Percentiles rank a stretch among this genome's conserved stretches.
phyloP scores from a whole-genome alignment of 2,329 filamentous ascomycete genomes.

The Annulohypoxylon truncatum region DNA sequence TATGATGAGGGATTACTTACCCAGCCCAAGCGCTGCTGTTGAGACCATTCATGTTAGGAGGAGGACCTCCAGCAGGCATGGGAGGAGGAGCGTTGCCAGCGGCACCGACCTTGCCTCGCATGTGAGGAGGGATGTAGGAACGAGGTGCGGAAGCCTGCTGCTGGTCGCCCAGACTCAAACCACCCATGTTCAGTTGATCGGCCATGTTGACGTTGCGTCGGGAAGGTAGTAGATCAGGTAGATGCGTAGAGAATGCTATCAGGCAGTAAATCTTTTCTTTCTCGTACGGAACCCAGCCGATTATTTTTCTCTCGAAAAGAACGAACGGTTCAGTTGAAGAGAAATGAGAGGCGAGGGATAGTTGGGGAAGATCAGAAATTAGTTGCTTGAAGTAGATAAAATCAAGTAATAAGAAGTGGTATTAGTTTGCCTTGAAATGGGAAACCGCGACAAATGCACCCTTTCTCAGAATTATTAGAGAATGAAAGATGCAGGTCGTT shows the following conservation, averaged over 20 bases:
- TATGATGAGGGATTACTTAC: slow-evolving; percentile 56
- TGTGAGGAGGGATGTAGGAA: slow-evolving; percentile 88
- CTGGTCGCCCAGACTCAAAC: slow-evolving; percentile 71
- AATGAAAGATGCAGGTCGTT: slow-evolving; percentile 20
- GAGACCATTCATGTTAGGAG: slow-evolving; percentile 61
- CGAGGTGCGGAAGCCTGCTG: slow-evolving; percentile 70
- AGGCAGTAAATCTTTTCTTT: slow-evolving; percentile 42
- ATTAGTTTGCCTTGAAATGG: slow-evolving; percentile 16
- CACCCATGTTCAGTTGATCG: slow-evolving; percentile 85
- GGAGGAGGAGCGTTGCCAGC: slow-evolving; percentile 42
- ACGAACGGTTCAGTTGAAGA: slow-evolving; percentile 46
- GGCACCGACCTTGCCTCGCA: slow-evolving; percentile 69
- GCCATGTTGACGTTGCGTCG: slow-evolving; percentile 70
- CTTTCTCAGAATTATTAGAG: slow-evolving; percentile 36
- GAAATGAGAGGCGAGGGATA: slow-evolving; percentile 39
- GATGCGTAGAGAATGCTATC: slow-evolving; percentile 13
- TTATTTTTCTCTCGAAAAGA: slow-evolving; percentile 48
- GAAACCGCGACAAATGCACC: slow-evolving; percentile 31
- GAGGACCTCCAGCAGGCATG: slow-evolving; percentile 50
- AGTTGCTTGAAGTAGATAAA: slow-evolving; percentile 13
- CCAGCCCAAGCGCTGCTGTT: slow-evolving; percentile 74
- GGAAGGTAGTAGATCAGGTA: slow-evolving; percentile 21
- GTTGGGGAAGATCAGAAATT: slow-evolving; percentile 35
- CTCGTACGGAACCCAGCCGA: slow-evolving; percentile 46
- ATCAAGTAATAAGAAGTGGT: slow-evolving; percentile 18